Conservation (phyloP, 192 early-diverging fungal genomes). For the Backusella luteola region DNA sequence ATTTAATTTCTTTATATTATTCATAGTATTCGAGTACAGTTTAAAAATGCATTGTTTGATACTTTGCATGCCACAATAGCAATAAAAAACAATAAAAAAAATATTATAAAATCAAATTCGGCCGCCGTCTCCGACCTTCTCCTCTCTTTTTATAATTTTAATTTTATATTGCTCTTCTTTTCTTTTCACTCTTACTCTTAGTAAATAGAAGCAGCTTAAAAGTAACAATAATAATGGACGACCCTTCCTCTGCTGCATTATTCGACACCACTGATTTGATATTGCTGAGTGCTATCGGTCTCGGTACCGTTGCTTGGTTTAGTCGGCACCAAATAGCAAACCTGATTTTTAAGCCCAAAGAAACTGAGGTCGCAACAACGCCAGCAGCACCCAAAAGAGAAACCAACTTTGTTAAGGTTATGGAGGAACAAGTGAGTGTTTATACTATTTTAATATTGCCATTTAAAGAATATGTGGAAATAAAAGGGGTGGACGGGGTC, state of each 20-base stretch:
- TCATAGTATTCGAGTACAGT: not conserved
- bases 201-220: not conserved
- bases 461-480: not conserved
- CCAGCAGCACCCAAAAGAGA: slow-evolving; percentile 33
- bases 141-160: not conserved
- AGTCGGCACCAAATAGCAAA: slow-evolving; percentile 21
- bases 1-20: not conserved
- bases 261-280: slow-evolving; percentile 48
- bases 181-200: not conserved
- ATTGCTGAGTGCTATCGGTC: slow-evolving; percentile 41
- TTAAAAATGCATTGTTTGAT: not conserved
- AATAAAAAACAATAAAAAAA: not conserved
- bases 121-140: not conserved
- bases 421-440: slow-evolving; percentile 50
- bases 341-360: not conserved
- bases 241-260: slow-evolving; percentile 5
- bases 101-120: not conserved
- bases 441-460: not conserved
- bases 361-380: not conserved
- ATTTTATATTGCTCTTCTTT: not conserved
- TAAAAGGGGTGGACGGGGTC: too few relatives aligned
- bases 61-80: not conserved
- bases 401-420: slow-evolving; percentile 54
- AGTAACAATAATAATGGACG: not conserved
- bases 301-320: slow-evolving; percentile 23